A percentile compares a stretch with the other conserved stretches of the same genome.
phyloP scores from a whole-genome alignment of 352 stramenopile species.

The Pythium volutum region DNA sequence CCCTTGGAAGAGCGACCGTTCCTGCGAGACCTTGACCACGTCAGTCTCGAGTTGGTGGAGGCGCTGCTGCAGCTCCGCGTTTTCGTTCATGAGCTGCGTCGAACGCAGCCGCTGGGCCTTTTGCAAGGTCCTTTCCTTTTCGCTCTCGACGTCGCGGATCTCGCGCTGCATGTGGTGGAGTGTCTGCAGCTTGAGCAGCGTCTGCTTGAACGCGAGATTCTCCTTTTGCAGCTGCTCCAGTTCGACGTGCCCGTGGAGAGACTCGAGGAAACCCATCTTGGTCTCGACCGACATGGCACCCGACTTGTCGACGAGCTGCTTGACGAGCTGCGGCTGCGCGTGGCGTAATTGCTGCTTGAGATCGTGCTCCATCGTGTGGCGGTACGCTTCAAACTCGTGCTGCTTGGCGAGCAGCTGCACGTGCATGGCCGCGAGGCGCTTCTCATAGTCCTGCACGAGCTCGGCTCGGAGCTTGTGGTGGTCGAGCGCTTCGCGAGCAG shows the following conservation, averaged over 20 bases:
- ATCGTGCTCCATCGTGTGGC: constrained; percentile 55
- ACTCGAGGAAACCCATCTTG: constrained; percentile 46
- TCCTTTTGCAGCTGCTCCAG: constrained; percentile 50
- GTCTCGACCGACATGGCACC: constrained; percentile 47
- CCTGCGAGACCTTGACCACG: constrained; percentile 41
- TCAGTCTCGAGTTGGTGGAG: constrained; percentile 48
- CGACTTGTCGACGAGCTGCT: constrained; percentile 59
- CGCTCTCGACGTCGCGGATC: constrained; percentile 30
- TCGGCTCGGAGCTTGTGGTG: constrained; percentile 40
- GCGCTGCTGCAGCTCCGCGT: constrained; percentile 44
- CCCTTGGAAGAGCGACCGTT: constrained; percentile 44
- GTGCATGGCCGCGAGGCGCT: constrained; percentile 52
- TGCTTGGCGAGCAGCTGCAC: constrained; percentile 49
- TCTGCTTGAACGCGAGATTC: constrained; percentile 65
- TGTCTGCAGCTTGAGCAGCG: constrained; percentile 62
- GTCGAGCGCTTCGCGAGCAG: constrained; percentile 28
- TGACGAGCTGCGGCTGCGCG: constrained; percentile 50
- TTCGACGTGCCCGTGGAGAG: constrained; percentile 40
- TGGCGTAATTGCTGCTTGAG: constrained; percentile 52
- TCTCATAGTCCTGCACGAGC: constrained; percentile 50
- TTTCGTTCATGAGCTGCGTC: constrained; percentile 39
- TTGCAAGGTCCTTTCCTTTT: constrained; percentile 38
- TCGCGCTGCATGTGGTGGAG: constrained; percentile 62
- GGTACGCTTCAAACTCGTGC: constrained; percentile 65
- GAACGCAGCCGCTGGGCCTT: constrained; percentile 38